Evolutionary conservation across 2,329 filamentous ascomycete species (phyloP), one percentile per base, ranked within the genome.

Genomic region (Stagonosporopsis tanaceti): DNA sequence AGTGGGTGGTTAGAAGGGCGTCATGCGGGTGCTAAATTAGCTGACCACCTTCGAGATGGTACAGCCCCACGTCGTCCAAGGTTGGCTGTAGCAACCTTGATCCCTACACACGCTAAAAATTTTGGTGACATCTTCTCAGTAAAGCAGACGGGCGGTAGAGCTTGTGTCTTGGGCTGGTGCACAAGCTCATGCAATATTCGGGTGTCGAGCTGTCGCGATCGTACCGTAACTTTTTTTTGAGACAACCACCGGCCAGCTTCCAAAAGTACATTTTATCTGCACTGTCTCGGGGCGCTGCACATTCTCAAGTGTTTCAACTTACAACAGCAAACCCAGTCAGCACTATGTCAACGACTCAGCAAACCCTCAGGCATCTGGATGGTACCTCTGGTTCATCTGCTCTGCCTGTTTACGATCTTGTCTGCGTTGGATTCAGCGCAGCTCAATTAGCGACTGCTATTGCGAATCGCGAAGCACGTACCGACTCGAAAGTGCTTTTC

Each of bases 361-460:
- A 65, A 22, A 35, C 61, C 6, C 38, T 44, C 39, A 61, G 40
- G 15, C 55, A 56, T 14, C 53, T 61, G 41, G 53, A 66, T 8
- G 50, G 53, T 9, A 53, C 48, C 22, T 61, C 63, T 11, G 56
- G 39, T 32, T 63, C 66, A 27, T 57, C 66, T 12, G 56, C 60
- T 39, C 53, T 61, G 11, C 47, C 59, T 50, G 68, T 53, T 12
- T 75, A 69, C 52, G 73, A 76, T 48, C 60, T 75, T 24, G 62
- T 76, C n/a, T 73, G 70, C 57, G 63, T 76, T 41, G 74, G 74
- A 9, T 76, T 76, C 45, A 70, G 74, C 7, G 70, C 73, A 42
- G 69, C 72, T 35, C 72, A 74, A 47, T 44, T 76, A 28, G 72
- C 73, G 12, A 73, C 72, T 17, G 74, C 74, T 24, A 74, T 76